phyloP scores from a whole-genome alignment of 2,329 filamentous ascomycete species.

The Penicillium sclerotiorum region DNA sequence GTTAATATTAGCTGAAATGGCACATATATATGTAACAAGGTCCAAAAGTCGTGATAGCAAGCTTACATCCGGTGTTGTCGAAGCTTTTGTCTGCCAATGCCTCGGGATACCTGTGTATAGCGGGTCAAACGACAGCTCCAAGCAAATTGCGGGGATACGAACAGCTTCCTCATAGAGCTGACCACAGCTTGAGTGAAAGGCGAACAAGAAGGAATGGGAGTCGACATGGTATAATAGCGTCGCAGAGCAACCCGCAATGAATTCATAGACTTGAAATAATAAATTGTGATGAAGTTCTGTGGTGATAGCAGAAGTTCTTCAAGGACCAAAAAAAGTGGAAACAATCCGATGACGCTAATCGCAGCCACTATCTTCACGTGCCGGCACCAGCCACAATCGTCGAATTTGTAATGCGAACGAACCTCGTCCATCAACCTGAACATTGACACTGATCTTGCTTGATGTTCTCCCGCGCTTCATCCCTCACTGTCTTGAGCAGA shows the following conservation, averaged over 20 bases:
- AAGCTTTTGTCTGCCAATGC: conserved; percentile 85
- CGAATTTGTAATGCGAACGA: conserved; percentile 29
- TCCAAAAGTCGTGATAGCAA: no score
- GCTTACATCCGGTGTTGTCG: conserved; percentile 85
- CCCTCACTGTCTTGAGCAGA: conserved; percentile 38
- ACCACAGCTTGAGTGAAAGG: conserved; percentile 72
- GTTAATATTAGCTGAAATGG: conserved; percentile 10
- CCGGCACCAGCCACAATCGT: conserved; percentile 25
- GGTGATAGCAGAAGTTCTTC: no score
- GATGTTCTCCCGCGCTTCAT: conserved; percentile 43
- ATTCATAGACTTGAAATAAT: conserved; percentile 30
- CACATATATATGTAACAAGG: neutral
- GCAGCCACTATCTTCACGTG: conserved; percentile 18
- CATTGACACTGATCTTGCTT: conserved; percentile 22
- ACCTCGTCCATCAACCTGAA: conserved; percentile 10
- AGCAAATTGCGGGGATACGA: conserved; percentile 41
- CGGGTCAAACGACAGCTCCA: conserved; percentile 12
- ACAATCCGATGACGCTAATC: conserved; percentile 1
- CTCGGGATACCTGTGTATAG: conserved; percentile 73
- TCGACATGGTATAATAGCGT: conserved; percentile 39
- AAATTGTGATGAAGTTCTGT: no score
- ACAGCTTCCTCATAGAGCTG: conserved; percentile 77
- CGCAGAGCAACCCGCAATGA: conserved; percentile 21
- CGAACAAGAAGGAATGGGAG: conserved; percentile 44
- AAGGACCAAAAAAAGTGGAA: neutral